Evolutionary conservation across 495 filamentous ascomycete species (phyloP), one percentile per base, ranked within the genome.

Genomic region (Elasticomyces elasticus): DNA sequence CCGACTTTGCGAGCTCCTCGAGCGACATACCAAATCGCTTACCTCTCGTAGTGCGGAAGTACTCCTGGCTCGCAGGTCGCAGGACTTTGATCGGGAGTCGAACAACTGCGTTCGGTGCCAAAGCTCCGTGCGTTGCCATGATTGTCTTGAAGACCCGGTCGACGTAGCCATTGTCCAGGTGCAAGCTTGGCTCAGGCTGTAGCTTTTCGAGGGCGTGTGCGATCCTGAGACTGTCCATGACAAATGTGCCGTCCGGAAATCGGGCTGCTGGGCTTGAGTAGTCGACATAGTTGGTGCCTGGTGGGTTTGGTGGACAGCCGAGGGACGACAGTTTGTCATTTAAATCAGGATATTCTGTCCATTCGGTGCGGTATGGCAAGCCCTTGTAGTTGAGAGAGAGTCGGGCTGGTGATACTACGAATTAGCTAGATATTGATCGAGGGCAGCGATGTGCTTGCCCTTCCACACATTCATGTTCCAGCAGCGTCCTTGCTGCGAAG

Each of bases 391-490:
- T 83, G 33, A 86, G 68, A 5, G 67, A 38, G 13, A 84, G 56
- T 2, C 81, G 79, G 42, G 77, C 80, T 82, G 47, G 44, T 19
- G 17, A 51, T 11, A 24, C 6, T 12, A 15, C 7, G 17, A 0
- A 19, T 42, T 47, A 38, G 24, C 40, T 35, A 48, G 56, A 1
- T 44, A 51, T 19, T 23, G 35, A 12, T 25, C 6, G 23, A 28
- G 26, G 41, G 41, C 12, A 11, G 12, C 17, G 23, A 48, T 38
- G n/a, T 66, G 10, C 68, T 52, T 67, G 79, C 79, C 76, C 64
- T 76, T 81, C 79, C 79, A 83, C 5, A 79, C 70, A 56, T 84
- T 85, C 19, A 72, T 58, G 0, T 79, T 78, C 81, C 81, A 83
- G 37, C 68, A 54, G n/a, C 49, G 62, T 38, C 49, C 44, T 3